A percentile compares a stretch with the other conserved stretches of the same genome.
Evolutionary conservation across 2,329 filamentous ascomycete genomes (phyloP).

Genomic region (Hymenoscyphus occultus): DNA sequence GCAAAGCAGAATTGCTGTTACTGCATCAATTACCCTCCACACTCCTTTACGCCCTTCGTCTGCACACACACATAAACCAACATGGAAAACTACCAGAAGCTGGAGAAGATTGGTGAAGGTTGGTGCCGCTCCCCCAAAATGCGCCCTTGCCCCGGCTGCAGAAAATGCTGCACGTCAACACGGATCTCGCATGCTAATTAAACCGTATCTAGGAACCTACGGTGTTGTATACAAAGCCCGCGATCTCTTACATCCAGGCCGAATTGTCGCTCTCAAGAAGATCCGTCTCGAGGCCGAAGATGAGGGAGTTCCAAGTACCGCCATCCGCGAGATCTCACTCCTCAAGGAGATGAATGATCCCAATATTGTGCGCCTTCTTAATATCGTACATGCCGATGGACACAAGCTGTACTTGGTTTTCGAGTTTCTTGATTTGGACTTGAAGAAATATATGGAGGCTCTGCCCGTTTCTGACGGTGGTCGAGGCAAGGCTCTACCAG

Average conservation of each 20-base stretch:
- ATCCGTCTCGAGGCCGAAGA: conserved; percentile 94
- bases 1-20: conserved; percentile 33
- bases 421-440: conserved; percentile 85
- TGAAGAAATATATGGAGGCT: conserved; percentile 96
- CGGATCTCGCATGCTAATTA: conserved; percentile 20
- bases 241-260: conserved; percentile 75
- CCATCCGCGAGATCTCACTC: conserved; percentile 90
- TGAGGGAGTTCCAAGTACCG: conserved; percentile 87
- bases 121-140: conserved; percentile 35
- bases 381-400: conserved; percentile 92
- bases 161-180: conserved; percentile 9
- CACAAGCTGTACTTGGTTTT: conserved; percentile 94
- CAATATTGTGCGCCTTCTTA: conserved; percentile 82
- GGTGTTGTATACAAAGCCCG: conserved; percentile 94
- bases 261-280: conserved; percentile 92
- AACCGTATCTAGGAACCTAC: conserved; percentile 69
- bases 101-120: conserved; percentile 97
- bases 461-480: conserved; percentile 81
- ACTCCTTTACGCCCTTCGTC: conserved; percentile 23
- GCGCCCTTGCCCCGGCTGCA: conserved; percentile 1
- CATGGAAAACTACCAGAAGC: conserved; percentile 96
- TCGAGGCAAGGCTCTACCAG: conserved; percentile 79
- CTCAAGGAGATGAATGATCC: conserved; percentile 93
- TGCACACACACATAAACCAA: conserved; percentile 25
- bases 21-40: conserved; percentile 31